phyloP scores from a whole-genome alignment of 768 basidiomycete genomes.

The Erythrobasidium yunnanense region DNA sequence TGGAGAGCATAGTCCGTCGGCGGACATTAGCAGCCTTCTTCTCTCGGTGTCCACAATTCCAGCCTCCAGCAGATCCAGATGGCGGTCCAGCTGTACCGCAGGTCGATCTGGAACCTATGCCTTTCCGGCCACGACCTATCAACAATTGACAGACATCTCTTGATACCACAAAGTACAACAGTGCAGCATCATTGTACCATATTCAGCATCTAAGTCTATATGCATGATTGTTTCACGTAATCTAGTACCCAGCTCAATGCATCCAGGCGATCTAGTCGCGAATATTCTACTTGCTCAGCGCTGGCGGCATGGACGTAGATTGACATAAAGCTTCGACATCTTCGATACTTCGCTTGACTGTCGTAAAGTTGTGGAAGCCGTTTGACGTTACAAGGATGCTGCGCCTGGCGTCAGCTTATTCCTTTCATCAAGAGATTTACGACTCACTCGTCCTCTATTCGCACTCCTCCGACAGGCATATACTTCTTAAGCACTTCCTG shows the following conservation, averaged over 20 bases:
- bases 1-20: conserved; percentile 16
- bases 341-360: conserved; percentile 64
- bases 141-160: not conserved
- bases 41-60: conserved; percentile 19
- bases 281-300: no score
- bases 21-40: conserved; percentile 24
- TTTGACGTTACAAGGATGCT: conserved; percentile 61
- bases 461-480: conserved; percentile 73
- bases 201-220: no score
- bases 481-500: conserved; percentile 59
- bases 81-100: conserved; percentile 3
- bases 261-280: no score
- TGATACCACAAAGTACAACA: no score
- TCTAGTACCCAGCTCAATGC: no score
- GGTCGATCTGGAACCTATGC: conserved; percentile 19
- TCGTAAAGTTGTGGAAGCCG: conserved; percentile 75
- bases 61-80: conserved; percentile 3
- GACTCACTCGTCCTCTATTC: conserved; percentile 68
- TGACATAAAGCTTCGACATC: conserved; percentile 61
- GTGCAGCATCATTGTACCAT: no score
- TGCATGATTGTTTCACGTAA: no score
- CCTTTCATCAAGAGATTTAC: not conserved
- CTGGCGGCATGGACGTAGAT: no score
- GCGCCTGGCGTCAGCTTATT: not conserved
- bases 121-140: conserved; percentile 2